Base-by-base conservation (phyloP, 495 filamentous ascomycete genomes). In the Xylaria longipes region DNA sequence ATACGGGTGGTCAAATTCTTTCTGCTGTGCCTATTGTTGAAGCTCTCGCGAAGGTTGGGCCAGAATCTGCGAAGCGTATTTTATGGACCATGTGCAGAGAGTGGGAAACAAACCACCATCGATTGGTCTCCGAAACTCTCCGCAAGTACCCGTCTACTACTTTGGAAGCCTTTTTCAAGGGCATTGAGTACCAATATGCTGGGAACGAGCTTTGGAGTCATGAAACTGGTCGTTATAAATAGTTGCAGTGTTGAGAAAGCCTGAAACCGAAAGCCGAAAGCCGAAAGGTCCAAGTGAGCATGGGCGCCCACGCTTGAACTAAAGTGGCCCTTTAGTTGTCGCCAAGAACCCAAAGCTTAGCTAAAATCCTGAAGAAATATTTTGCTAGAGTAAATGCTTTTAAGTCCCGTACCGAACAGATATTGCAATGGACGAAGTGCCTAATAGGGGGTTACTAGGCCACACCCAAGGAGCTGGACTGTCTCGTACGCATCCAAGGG, bases 171-270 rank as follows among this genome's bases (percentile, higher is more conserved):
- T 83, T 79, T 71, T 31, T 75, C 15, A 71, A 75, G 22, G 80
- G 78, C 0, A 22, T 83, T 39, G 74, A 81, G 65, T 79, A 75
- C 65, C 75, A 77, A 65, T 71, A 82, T 71, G 74, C 77, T 58
- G 81, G 80, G 0, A 82, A 82, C 71, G 81, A 82, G 75, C 64
- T 69, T 41, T 83, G 80, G 81, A 83, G 81, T 68, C 35, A 70
- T 62, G 74, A 72, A 8, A 82, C 69, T n/a, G 68, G 71, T 57
- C 64, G 74, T 62, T 76, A 76, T 37, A 62, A 64, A 29, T 45
- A 43, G 17, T 43, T n/a, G 25, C 4, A 27, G 8, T 9, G 22
- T 25, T 5, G 43, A 46, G 11, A 46, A 15, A 5, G 11, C 5
- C 3, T 14, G 2, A 20, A 9, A 2, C 17, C 11, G 43, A n/a